These are phyloP conservation scores for Posidonia australis DNA, from an alignment of 106 monocot species.

Conservation along the genomic window DNA sequence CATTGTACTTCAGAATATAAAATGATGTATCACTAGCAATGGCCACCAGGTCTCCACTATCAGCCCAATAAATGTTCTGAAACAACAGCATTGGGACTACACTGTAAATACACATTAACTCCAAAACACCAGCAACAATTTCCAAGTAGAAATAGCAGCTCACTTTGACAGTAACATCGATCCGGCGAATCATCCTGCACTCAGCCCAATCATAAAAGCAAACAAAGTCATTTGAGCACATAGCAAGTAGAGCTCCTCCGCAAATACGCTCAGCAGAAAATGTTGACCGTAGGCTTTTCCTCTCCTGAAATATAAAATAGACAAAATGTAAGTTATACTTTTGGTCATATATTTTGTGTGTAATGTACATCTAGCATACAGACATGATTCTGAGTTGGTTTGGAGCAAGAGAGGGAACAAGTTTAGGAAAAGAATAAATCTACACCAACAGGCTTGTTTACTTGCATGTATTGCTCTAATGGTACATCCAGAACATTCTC, in stretches of 20 bases:
- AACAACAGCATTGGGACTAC: slow-evolving; percentile 1
- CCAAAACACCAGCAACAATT: neutral
- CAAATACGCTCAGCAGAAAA: slow-evolving; percentile 92
- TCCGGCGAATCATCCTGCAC: slow-evolving; percentile 85
- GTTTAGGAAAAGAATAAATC: too few species aligned
- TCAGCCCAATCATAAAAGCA: slow-evolving; percentile 99
- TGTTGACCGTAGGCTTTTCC: slow-evolving; percentile 72
- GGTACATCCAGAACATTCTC: too few species aligned
- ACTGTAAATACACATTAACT: neutral
- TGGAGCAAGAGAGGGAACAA: too few species aligned
- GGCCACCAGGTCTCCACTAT: slow-evolving; percentile 83
- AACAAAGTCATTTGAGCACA: slow-evolving; percentile 96
- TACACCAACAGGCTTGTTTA: too few species aligned
- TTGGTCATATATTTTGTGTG: too few species aligned
- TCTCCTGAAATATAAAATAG: slow-evolving; percentile 46
- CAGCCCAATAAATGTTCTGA: slow-evolving; percentile 97
- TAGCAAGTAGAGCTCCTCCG: slow-evolving; percentile 73
- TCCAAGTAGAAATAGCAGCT: neutral
- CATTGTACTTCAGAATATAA: slow-evolving; percentile 89
- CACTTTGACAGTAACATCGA: slow-evolving; percentile 95
- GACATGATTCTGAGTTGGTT: too few species aligned
- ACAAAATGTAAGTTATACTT: neutral
- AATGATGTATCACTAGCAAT: slow-evolving; percentile 93
- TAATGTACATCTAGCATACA: too few species aligned
- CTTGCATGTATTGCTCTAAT: too few species aligned